These are phyloP conservation scores for Opeltia flavorubescens DNA, from an alignment of 495 filamentous ascomycete species.

Conservation along the genomic window DNA sequence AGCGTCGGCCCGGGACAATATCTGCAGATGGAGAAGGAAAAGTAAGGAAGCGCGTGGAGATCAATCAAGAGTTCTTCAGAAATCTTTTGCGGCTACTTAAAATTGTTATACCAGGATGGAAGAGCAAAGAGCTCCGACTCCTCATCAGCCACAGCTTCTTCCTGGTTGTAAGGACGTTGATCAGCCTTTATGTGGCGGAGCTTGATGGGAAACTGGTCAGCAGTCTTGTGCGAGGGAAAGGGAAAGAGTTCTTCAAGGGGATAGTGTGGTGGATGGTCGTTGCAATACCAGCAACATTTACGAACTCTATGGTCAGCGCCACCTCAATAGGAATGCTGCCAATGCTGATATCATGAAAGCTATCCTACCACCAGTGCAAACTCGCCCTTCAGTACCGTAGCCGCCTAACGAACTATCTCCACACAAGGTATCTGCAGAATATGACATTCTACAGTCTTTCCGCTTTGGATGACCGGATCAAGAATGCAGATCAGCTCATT, in stretches of 20 bases:
- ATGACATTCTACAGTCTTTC: conserved; percentile 98
- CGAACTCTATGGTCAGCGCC: conserved; percentile 83
- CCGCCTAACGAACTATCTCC: conserved; percentile 80
- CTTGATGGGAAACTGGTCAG: conserved; percentile 88
- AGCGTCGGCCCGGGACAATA: conserved; percentile 40
- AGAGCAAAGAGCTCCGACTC: conserved; percentile 74
- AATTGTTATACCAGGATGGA: conserved; percentile 82
- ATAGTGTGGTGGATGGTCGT: conserved; percentile 99
- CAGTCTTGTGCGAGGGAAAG: conserved; percentile 77
- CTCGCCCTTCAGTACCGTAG: conserved; percentile 85
- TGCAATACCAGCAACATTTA: conserved; percentile 93
- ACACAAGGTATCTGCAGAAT: conserved; percentile 82
- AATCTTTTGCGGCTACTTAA: conserved; percentile 63
- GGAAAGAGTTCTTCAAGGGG: conserved; percentile 76
- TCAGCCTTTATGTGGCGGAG: conserved; percentile 91
- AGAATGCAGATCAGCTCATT: conserved; percentile 96
- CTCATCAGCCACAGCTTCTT: conserved; percentile 79
- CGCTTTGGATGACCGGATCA: conserved; percentile 91
- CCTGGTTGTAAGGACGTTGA: conserved; percentile 72
- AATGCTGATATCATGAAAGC: conserved; percentile 26
- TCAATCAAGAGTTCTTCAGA: conserved; percentile 92
- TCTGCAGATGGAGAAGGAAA: conserved; percentile 21
- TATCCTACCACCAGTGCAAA: conserved; percentile 96
- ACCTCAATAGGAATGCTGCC: not conserved
- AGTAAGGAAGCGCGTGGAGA: conserved; percentile 70